Conservation (phyloP, 2,329 filamentous ascomycete genomes). For the Penicillium sumatraense region DNA sequence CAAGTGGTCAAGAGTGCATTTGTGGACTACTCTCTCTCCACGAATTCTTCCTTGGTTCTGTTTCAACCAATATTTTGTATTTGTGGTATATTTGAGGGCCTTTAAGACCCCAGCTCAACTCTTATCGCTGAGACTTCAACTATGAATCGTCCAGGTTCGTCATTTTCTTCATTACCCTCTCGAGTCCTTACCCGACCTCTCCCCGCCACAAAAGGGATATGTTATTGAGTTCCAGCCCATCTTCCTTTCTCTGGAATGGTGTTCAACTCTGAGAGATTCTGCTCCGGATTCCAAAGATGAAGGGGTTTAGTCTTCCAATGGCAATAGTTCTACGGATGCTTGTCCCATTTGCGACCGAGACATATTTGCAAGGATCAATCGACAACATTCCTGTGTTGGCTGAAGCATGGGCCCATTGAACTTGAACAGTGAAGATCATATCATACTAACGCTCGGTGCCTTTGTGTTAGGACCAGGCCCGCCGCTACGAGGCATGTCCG, state of each 20-base stretch:
- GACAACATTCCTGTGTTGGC: slow-evolving; percentile 19
- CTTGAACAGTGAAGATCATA: slow-evolving; percentile 22
- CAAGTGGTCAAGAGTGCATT: slow-evolving; percentile 24
- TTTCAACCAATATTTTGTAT: slow-evolving; percentile 12
- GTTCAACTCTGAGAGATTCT: background rate
- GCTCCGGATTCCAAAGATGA: background rate
- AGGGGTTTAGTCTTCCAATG: slow-evolving; percentile 24
- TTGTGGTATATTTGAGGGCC: slow-evolving; percentile 19
- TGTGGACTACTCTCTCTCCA: slow-evolving; percentile 24
- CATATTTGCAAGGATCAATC: slow-evolving; percentile 17
- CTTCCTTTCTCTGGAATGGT: slow-evolving; percentile 15
- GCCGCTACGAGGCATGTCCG: slow-evolving; percentile 57
- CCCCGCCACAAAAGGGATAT: slow-evolving; percentile 7
- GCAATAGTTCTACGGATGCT: slow-evolving; percentile 19
- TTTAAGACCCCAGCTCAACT: slow-evolving; percentile 9
- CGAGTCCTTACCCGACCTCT: slow-evolving; percentile 9
- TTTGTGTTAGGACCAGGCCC: slow-evolving; percentile 50
- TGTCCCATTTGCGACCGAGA: slow-evolving; percentile 31
- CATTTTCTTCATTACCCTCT: slow-evolving; percentile 32
- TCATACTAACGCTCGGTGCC: slow-evolving; percentile 22
- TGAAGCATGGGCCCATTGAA: slow-evolving; percentile 15
- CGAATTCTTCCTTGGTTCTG: slow-evolving; percentile 11
- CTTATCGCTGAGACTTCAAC: slow-evolving; percentile 14
- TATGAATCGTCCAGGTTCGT: slow-evolving; percentile 58
- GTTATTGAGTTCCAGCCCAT: background rate